phyloP scores from a whole-genome alignment of 2,329 filamentous ascomycete genomes.

The Colletotrichum salicis region DNA sequence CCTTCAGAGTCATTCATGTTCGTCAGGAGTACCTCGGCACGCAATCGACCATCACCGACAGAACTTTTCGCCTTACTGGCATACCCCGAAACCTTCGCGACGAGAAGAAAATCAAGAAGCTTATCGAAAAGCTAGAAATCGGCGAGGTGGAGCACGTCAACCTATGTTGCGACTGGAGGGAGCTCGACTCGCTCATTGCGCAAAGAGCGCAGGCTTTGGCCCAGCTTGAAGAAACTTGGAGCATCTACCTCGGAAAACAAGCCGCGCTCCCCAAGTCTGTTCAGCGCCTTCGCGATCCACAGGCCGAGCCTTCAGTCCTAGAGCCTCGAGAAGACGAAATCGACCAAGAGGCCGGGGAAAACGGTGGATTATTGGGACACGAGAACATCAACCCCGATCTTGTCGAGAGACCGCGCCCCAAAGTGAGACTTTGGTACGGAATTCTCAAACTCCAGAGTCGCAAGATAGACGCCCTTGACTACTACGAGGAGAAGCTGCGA shows the following conservation, averaged over 20 bases:
- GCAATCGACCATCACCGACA: conserved; percentile 94
- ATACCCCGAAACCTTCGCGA: conserved; percentile 83
- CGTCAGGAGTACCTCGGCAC: conserved; percentile 92
- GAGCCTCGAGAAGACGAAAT: conserved; percentile 44
- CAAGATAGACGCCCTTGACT: conserved; percentile 90
- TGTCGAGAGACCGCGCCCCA: conserved; percentile 68
- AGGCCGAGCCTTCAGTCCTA: conserved; percentile 25
- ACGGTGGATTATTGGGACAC: conserved; percentile 65
- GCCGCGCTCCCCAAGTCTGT: conserved; percentile 50
- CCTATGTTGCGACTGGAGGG: conserved; percentile 86
- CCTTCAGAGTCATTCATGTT: conserved; percentile 83
- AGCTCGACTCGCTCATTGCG: conserved; percentile 79
- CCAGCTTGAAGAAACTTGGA: conserved; percentile 86
- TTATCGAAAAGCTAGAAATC: conserved; percentile 88
- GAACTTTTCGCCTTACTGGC: conserved; percentile 90
- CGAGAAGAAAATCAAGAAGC: conserved; percentile 84
- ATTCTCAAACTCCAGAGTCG: conserved; percentile 76
- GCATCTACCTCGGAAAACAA: conserved; percentile 74
- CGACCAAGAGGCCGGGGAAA: conserved; percentile 63
- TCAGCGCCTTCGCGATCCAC: conserved; percentile 37
- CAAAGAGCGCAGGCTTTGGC: conserved; percentile 73
- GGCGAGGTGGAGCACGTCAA: conserved; percentile 90
- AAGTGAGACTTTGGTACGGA: conserved; percentile 81
- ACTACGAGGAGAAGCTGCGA: conserved; percentile 88
- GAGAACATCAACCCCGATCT: conserved; percentile 37